A percentile compares a stretch with the other conserved stretches of the same genome.
These are phyloP conservation scores for Penicillium sp. DNA, from an alignment of 2,329 filamentous ascomycete genomes.

Conservation along the genomic window DNA sequence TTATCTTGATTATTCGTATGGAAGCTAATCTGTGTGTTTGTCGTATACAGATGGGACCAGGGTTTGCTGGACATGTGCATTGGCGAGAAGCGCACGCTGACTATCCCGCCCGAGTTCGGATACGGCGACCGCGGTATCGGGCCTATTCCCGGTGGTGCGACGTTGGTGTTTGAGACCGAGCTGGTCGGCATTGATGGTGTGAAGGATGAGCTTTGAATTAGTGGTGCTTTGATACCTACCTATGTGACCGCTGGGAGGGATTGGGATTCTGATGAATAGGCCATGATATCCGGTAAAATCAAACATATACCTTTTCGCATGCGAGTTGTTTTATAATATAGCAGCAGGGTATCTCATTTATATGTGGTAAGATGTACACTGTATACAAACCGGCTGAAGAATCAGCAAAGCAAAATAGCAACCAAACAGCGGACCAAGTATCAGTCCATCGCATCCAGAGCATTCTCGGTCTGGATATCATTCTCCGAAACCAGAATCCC, in stretches of 20 bases:
- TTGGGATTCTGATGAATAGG: neutral
- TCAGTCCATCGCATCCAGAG: constrained; percentile 61
- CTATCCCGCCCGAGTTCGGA: constrained; percentile 79
- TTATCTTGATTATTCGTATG: neutral
- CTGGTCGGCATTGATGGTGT: constrained; percentile 80
- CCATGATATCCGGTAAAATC: neutral
- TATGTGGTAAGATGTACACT: constrained; percentile 11
- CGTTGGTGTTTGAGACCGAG: constrained; percentile 89
- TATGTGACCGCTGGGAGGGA: neutral
- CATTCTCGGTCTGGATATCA: constrained; percentile 36
- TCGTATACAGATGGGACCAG: constrained; percentile 70
- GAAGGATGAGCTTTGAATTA: constrained; percentile 45
- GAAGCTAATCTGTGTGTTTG: constrained; percentile 1
- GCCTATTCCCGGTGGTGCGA: constrained; percentile 78
- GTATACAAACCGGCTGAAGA: neutral
- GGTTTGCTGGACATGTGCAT: constrained; percentile 92
- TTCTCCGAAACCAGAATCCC: constrained; percentile 60
- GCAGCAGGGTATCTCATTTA: constrained; percentile 18
- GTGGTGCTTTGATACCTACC: neutral
- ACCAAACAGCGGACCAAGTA: neutral
- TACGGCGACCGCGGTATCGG: constrained; percentile 76
- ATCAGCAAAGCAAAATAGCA: neutral
- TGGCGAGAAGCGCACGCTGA: constrained; percentile 86
- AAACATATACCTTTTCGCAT: neutral
- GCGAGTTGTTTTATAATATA: constrained; percentile 2